Conservation (phyloP, 192 early-diverging fungal species). For the Coemansia sp. region DNA sequence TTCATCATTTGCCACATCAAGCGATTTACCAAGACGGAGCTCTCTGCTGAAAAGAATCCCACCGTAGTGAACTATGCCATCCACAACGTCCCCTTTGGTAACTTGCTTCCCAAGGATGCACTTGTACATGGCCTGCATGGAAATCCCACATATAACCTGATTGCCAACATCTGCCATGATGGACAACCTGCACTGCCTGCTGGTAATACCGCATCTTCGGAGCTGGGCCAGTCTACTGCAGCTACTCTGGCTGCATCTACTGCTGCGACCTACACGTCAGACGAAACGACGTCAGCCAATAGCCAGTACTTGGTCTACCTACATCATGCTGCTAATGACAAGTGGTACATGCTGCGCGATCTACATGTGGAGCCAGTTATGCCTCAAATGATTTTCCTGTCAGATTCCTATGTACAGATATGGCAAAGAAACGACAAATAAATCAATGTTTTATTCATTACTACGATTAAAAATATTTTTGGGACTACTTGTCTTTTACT, state of each 20-base stretch:
- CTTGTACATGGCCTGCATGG: constrained; percentile 51
- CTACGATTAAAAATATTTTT: not conserved
- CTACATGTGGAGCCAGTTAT: constrained; percentile 89
- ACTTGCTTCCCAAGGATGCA: constrained; percentile 62
- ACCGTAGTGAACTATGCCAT: constrained; percentile 97
- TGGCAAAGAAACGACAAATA: constrained; percentile 15
- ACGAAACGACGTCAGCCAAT: constrained; percentile 56
- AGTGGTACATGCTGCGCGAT: constrained; percentile 97
- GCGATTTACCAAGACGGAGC: constrained; percentile 86
- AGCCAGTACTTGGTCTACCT: constrained; percentile 87
- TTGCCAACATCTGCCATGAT: constrained; percentile 92
- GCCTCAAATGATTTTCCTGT: constrained; percentile 93
- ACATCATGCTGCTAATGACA: constrained; percentile 73
- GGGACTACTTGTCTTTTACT: not conserved
- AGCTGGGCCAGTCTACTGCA: not conserved
- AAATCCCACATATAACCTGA: constrained; percentile 68
- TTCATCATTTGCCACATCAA: constrained; percentile 93
- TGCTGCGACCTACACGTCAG: constrained; percentile 2
- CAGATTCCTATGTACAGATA: constrained; percentile 93
- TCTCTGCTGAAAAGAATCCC: constrained; percentile 88
- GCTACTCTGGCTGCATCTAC: not conserved
- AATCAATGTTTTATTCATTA: not conserved
- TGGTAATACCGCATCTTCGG: not conserved
- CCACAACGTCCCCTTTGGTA: constrained; percentile 81
- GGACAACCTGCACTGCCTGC: constrained; percentile 61